phyloP scores from a whole-genome alignment of 495 filamentous ascomycete genomes.

The Xylaria scruposa region DNA sequence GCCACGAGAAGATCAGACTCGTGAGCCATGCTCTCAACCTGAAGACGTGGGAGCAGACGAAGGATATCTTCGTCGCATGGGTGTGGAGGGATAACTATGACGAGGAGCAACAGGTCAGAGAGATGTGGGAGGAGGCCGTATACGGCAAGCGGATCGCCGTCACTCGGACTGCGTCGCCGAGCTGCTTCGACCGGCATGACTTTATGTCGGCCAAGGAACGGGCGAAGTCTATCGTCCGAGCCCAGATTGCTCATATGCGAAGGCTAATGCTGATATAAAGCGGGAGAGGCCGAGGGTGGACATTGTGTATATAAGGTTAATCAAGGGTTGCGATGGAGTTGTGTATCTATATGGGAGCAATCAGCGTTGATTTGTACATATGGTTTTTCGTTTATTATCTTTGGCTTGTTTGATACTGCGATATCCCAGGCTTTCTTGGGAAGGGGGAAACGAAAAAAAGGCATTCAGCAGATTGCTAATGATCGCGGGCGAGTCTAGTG shows the following conservation, averaged over 20 bases:
- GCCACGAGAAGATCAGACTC: slow-evolving; percentile 28
- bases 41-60: slow-evolving; percentile 30
- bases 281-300: neutral
- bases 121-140: slow-evolving; percentile 29
- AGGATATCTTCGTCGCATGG: slow-evolving; percentile 26
- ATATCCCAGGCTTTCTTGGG: neutral
- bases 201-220: slow-evolving; percentile 30
- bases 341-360: neutral
- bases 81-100: slow-evolving; percentile 30
- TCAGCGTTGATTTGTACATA: slow-evolving; percentile 18
- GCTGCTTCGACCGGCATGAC: slow-evolving; percentile 27
- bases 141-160: slow-evolving; percentile 28
- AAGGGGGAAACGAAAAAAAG: neutral
- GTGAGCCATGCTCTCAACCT: slow-evolving; percentile 29
- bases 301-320: slow-evolving; percentile 2
- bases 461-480: slow-evolving; percentile 4
- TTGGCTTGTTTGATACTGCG: neutral
- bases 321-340: neutral
- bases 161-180: slow-evolving; percentile 25
- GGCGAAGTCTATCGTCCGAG: slow-evolving; percentile 26
- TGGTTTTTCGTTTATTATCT: neutral
- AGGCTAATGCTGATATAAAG: slow-evolving; percentile 25
- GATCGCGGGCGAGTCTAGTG: neutral
- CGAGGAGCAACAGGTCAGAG: slow-evolving; percentile 29
- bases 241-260: slow-evolving; percentile 27